Evolutionary conservation across 78 protist species (phyloP), one percentile per base, ranked within the genome.

Genomic region (Capsaspora owczarzaki): DNA sequence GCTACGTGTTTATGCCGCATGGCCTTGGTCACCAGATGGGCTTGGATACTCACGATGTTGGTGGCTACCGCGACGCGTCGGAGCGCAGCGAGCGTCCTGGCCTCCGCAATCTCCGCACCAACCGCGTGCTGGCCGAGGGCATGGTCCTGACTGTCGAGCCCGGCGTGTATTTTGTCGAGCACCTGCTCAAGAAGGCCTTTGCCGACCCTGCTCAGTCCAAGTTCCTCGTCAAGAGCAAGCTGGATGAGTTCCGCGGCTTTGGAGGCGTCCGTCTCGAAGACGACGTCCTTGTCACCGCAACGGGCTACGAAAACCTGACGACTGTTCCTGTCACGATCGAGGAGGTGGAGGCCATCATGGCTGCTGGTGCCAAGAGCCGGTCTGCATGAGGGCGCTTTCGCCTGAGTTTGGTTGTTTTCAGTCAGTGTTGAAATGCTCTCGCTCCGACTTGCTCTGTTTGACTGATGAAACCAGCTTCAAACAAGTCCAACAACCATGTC

Each of bases 181-280:
- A 60, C 53, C 60, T 83, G 61, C 76, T 94, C 35, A 83, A 86
- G 12, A 19, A 8, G 14, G 91, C 93, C 2, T 14, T 86, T 14
- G 83, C 68, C 27, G 66, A 41, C 22, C 81, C 93, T 35, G 81
- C 33, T 29, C 40, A 69, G 41, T 5, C 33, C 41, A 61, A 83
- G 69, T 82, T 43, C 86, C 25, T 91, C 81, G 80, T 87, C 82
- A 12, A 19, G 42, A 77, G 41, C 31, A 2, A 19, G 41, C 47
- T 46, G n/a, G 61, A 31, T 22, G 66, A 16, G 35, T 91, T 84
- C 87, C 74, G 86, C n/a, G 42, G 61, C 37, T 85, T 87, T 61
- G 98, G 98, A 22, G 98, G 98, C 41, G 89, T 91, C 37, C 90
- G 98, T 27, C 84, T 97, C 56, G 98, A 97, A 81, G 96, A 96